Base-by-base conservation (phyloP, 2,329 filamentous ascomycete genomes). In the Teratosphaeria viscida region DNA sequence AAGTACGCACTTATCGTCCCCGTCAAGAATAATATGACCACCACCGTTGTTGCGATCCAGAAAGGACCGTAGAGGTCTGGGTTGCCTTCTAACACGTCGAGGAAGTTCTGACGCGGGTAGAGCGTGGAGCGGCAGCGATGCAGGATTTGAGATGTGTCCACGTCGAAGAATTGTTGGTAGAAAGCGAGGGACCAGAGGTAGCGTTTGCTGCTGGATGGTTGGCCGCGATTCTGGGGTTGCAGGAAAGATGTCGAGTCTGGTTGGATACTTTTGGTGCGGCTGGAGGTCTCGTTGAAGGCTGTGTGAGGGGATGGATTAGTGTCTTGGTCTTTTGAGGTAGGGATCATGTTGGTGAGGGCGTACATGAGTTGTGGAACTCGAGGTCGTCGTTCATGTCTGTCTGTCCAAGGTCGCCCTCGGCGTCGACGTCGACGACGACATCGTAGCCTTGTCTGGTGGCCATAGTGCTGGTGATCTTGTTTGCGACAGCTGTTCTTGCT, bases 371-470 rank as follows among this genome's bases (percentile, higher is more conserved):
- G 81, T 99, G 94, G 79, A 99, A 99, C 82, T 97, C 94, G 74
- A 99, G 91, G 77, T 97, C 94, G 75, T 96, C 92, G 80, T 96
- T 91, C 27, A 99, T 87, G 75, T 99, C 94, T 60, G 94, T 99
- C 77, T 96, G 92, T 70, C 94, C 94, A 73, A 99, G 86, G 77
- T 99, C 94, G 71, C 92, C 92, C 83, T 97, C 94, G 71, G 94
- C 90, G 74, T 99, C 94, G 59, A 97, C 87, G 70, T 99, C 94
- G 61, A 99, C 94, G 66, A 99, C 92, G 63, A 95, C 94, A 79
- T 99, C 94, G 75, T 99, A 99, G 68, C 92, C 92, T 58, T 68
- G 67, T 72, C 89, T 82, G 74, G 89, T 88, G 53, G 68, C 67
- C 72, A 73, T 73, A 11, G 34, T 34, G 57, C 8, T 49, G 26